Evolutionary conservation across 129 eudicot species (phyloP).

Genomic region (Flaveria brownii): DNA sequence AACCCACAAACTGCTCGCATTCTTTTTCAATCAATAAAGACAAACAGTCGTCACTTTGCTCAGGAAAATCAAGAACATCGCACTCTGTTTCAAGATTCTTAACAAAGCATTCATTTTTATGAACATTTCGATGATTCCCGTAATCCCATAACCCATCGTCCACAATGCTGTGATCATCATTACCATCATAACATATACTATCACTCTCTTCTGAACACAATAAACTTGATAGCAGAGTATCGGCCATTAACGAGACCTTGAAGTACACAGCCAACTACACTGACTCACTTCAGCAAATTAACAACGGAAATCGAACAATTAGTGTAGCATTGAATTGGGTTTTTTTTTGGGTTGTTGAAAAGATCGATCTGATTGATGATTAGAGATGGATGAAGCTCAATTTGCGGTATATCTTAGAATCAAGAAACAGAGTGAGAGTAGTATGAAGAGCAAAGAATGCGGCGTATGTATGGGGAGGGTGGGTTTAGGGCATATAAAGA

Average conservation of each 20-base stretch:
- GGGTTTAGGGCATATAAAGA: conserved; percentile 35
- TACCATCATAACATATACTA: conserved; percentile 45
- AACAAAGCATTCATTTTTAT: conserved; percentile 34
- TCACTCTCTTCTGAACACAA: conserved; percentile 61
- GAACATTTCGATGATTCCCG: conserved; percentile 12
- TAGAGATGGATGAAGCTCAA: neutral
- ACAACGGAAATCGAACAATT: conserved; percentile 17
- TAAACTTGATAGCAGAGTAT: conserved; percentile 51
- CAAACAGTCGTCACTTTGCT: conserved; percentile 57
- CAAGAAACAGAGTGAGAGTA: conserved; percentile 13
- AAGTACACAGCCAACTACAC: neutral
- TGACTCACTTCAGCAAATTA: neutral
- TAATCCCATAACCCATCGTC: conserved; percentile 26
- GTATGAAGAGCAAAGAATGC: conserved; percentile 35
- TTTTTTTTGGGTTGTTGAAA: neutral
- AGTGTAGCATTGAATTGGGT: neutral
- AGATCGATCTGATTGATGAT: conserved; percentile 26
- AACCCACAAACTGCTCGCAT: conserved; percentile 52
- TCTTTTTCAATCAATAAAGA: conserved; percentile 50
- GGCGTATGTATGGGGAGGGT: conserved; percentile 30
- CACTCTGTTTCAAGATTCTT: conserved; percentile 35
- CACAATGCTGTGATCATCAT: conserved; percentile 2
- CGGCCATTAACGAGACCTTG: conserved; percentile 31
- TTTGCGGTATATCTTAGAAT: conserved; percentile 16
- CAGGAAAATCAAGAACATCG: conserved; percentile 35